Base-by-base conservation (phyloP, 106 monocot species). In the Allium cepa region DNA sequence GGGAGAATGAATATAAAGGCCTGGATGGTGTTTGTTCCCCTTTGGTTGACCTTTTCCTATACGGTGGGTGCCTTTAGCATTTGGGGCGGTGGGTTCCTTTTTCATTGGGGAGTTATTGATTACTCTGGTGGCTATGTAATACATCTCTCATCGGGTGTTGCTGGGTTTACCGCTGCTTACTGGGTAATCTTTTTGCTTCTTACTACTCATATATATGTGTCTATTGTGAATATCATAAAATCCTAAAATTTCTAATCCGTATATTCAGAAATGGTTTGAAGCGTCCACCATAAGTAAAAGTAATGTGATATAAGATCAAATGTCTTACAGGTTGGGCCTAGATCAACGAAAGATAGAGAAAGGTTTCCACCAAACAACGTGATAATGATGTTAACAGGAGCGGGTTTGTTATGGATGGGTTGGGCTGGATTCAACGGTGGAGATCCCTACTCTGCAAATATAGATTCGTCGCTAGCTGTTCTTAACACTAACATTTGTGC, bases 11-110 rank as follows among this genome's bases (percentile, higher is more conserved):
- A 82, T 55, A 49, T 85, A 62, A 63, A 10, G 47, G 85, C 85
- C 0, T 85, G 85, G 85, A 85, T 85, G 72, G 12, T 79, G 49
- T 85, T 85, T 55, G 85, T 85, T 14, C 85, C 85, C 1, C 72
- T 85, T 3, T 85, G 85, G 85, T 67, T 85, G 69, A 85, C 79
- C 14, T 75, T 80, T 55, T 75, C 70, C 4, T 80, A 80, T 53
- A 80, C 79, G 9, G 71, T 80, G 17, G 57, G 66, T 1, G 70
- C 71, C 0, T 80, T 80, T 55, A 80, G 79, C 15, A 17, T 75
- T 0, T 80, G 79, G 75, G 79, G 79, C 1, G 79, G 79, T 4
- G 75, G 79, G 10, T 80, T 80, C 46, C 57, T 80, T 8, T 80
- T 71, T 59, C 79, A 80, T 7, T 75, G 79, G 79, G 79, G 75